Base-by-base conservation (phyloP, 1,139 yeast species). In the Arxiozyma slooffiae region DNA sequence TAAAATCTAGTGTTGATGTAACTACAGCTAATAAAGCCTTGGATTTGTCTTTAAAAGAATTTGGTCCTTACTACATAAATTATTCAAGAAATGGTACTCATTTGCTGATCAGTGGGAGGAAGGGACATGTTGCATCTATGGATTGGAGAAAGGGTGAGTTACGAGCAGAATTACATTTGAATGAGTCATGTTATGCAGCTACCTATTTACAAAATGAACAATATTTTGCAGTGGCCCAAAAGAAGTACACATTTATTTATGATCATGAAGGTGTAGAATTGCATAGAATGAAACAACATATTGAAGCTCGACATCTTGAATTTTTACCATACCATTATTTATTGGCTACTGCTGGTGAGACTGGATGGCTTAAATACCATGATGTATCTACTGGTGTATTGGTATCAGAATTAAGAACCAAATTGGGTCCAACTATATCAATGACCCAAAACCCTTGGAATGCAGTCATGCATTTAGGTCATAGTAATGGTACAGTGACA, bases 161-260 rank as follows among this genome's bases (percentile, higher is more conserved):
- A 45, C 83, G 80, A 52, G 81, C 95, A 49, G 99, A 94, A 67
- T 68, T 94, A 50, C 81, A 87, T 63, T 73, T 94, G 26, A 83
- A 85, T 60, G 98, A 94, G 68, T 88, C 97, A 0, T 87, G 89
- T 9, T 79, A 87, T 62, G 95, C 90, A 1, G 96, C 90, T 41
- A 85, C 89, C 61, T 89, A 84, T 71, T 73, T 94, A 56, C 97
- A 92, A 62, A 88, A 85, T 63, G 95, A 89, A 63, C 96, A 90
- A 68, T 89, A 77, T 67, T 90, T 87, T 71, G 99, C 98, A 0
- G 96, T 83, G 17, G 98, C 99, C 1, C 99, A 94, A 70, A 90
- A 89, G 70, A 90, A 89, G 67, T 87, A 92, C 67, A 86, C 95
- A 1, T 94, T 83, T 65, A 86, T 94, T 43, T 94, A 94, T 67